Evolutionary conservation across 495 filamentous ascomycete species (phyloP).

Genomic region (Pyrenula aspistea): DNA sequence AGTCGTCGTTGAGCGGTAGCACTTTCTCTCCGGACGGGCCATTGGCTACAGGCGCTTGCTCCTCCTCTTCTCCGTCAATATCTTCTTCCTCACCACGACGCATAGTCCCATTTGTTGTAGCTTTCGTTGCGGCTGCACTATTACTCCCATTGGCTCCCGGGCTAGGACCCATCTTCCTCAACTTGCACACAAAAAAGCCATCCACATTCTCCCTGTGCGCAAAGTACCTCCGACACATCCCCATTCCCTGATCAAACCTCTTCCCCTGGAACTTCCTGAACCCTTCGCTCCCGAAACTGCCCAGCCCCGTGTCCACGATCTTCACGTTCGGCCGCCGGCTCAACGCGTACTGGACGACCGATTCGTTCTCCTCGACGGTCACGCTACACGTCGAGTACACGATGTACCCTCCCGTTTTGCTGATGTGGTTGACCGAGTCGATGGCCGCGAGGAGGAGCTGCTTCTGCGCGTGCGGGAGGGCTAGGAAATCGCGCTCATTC

Average conservation of each 20-base stretch:
- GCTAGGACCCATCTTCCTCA: slow-evolving; percentile 80
- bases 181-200: slow-evolving; percentile 95
- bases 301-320: slow-evolving; percentile 81
- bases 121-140: slow-evolving; percentile 9
- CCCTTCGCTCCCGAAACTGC: slow-evolving; percentile 80
- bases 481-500: slow-evolving; percentile 82
- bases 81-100: slow-evolving; percentile 12
- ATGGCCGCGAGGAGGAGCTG: slow-evolving; percentile 88
- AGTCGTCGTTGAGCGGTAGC: slow-evolving; percentile 33
- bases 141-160: slow-evolving; percentile 38
- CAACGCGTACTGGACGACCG: slow-evolving; percentile 86
- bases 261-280: slow-evolving; percentile 83
- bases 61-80: slow-evolving; percentile 19
- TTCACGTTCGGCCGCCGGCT: slow-evolving; percentile 84
- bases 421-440: slow-evolving; percentile 78
- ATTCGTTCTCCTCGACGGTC: slow-evolving; percentile 87
- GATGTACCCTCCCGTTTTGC: slow-evolving; percentile 82
- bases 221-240: slow-evolving; percentile 79
- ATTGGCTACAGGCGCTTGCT: slow-evolving; percentile 19
- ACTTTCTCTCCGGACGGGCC: slow-evolving; percentile 28
- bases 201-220: slow-evolving; percentile 95
- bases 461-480: slow-evolving; percentile 85
- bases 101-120: slow-evolving; percentile 9
- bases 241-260: slow-evolving; percentile 75
- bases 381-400: slow-evolving; percentile 92